These are phyloP conservation scores for Mycena rosella DNA, from an alignment of 768 basidiomycete species.

Conservation along the genomic window DNA sequence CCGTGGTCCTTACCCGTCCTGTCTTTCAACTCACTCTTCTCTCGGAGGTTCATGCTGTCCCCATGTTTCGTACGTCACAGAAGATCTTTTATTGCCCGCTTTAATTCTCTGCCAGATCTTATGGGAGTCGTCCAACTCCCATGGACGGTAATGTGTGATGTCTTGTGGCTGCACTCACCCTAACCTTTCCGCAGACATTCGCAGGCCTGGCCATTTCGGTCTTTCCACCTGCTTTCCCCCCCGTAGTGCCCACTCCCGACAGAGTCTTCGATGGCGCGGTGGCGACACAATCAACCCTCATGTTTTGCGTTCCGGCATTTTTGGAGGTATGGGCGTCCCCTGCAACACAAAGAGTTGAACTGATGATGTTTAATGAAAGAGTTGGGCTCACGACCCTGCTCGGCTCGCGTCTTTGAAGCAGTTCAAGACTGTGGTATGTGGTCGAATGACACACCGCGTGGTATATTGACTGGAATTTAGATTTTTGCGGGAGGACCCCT, in stretches of 20 bases:
- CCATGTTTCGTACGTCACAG: constrained; percentile 36
- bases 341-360: constrained; percentile 40
- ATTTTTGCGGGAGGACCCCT: constrained; percentile 41
- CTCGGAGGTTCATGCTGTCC: constrained; percentile 21
- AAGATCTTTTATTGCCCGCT: neutral
- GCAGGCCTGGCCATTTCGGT: constrained; percentile 18
- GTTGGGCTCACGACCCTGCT: constrained; percentile 38
- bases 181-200: constrained; percentile 17
- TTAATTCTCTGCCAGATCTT: constrained; percentile 26
- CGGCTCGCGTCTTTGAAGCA: constrained; percentile 40
- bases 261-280: constrained; percentile 37
- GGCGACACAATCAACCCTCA: constrained; percentile 33
- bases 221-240: constrained; percentile 29
- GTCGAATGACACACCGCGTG: too few relatives aligned
- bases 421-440: constrained; percentile 36
- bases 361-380: constrained; percentile 29
- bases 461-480: constrained; percentile 9
- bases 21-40: neutral
- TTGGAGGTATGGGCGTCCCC: constrained; percentile 37
- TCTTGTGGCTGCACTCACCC: constrained; percentile 14
- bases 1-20: neutral
- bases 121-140: constrained; percentile 34
- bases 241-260: constrained; percentile 40
- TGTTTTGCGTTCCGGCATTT: constrained; percentile 43
- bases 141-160: constrained; percentile 33